Percentiles rank a stretch among this genome's conserved stretches.
phyloP scores from a whole-genome alignment of 2,329 filamentous ascomycete genomes.

The Teratosphaeria destructans region DNA sequence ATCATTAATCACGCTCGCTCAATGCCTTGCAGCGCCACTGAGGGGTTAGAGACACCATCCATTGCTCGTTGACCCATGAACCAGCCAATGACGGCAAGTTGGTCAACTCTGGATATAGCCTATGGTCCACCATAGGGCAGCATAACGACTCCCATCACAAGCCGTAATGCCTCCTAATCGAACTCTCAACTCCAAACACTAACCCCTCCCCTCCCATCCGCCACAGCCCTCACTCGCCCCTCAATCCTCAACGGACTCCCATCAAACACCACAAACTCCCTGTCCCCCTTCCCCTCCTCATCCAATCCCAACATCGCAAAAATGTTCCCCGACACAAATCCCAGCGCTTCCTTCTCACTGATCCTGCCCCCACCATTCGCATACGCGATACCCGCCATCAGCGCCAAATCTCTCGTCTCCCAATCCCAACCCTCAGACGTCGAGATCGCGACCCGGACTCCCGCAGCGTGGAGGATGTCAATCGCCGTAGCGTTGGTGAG shows the following conservation, averaged over 20 bases:
- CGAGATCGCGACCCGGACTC: constrained; percentile 49
- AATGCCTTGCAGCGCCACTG: too few species aligned
- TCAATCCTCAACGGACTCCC: constrained; percentile 53
- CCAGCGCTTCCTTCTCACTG: constrained; percentile 45
- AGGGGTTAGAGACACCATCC: too few species aligned
- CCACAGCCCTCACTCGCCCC: constrained; percentile 45
- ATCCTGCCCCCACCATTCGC: constrained; percentile 48
- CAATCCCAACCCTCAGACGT: constrained; percentile 56
- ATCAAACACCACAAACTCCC: constrained; percentile 49
- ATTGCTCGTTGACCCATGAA: too few species aligned
- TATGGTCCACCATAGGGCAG: too few species aligned
- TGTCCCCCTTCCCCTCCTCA: constrained; percentile 22
- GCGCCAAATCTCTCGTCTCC: constrained; percentile 48
- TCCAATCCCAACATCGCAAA: constrained; percentile 46
- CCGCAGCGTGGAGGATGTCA: constrained; percentile 48
- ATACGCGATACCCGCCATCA: constrained; percentile 50
- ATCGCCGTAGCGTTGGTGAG: constrained; percentile 55
- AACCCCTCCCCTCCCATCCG: constrained; percentile 28
- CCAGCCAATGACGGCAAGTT: too few species aligned
- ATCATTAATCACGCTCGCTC: too few species aligned
- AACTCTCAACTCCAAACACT: constrained; percentile 13
- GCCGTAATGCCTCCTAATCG: background rate
- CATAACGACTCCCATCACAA: background rate
- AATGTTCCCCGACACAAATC: constrained; percentile 47
- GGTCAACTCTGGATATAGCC: too few species aligned